Conservation (phyloP, 768 basidiomycete genomes). For the Tremella yokohamensis region DNA sequence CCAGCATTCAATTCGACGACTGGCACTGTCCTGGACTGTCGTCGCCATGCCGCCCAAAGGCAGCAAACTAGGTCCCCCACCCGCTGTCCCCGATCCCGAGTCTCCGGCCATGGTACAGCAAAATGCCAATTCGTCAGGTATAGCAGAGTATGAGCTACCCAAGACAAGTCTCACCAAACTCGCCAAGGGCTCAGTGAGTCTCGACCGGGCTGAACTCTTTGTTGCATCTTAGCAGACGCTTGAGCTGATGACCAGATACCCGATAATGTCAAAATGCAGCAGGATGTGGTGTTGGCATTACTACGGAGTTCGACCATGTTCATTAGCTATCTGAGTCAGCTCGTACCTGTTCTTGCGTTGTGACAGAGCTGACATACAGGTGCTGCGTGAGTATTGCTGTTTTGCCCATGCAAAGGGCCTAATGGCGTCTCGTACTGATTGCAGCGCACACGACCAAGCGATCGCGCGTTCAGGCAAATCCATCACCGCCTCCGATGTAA, state of each 20-base stretch:
- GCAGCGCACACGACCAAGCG: constrained; percentile 85
- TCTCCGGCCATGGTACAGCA: constrained; percentile 34
- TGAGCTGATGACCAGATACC: constrained; percentile 60
- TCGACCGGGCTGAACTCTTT: neutral
- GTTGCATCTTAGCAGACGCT: neutral
- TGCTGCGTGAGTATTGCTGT: constrained; percentile 53
- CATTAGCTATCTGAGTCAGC: constrained; percentile 83
- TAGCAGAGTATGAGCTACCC: constrained; percentile 85
- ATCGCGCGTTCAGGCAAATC: constrained; percentile 79
- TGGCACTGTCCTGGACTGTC: neutral
- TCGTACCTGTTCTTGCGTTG: constrained; percentile 3
- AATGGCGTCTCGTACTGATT: neutral
- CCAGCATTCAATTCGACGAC: no score
- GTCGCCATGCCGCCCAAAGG: constrained; percentile 37
- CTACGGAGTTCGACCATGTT: constrained; percentile 89
- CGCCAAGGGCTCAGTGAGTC: constrained; percentile 73
- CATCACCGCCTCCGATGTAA: constrained; percentile 82
- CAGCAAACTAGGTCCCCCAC: constrained; percentile 19
- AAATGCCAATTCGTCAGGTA: constrained; percentile 63
- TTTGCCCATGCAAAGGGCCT: no score
- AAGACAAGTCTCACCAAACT: constrained; percentile 77
- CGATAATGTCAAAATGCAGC: constrained; percentile 78
- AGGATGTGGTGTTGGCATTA: constrained; percentile 79
- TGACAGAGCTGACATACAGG: constrained; percentile 44
- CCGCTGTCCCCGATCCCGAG: constrained; percentile 10